A percentile compares a stretch with the other conserved stretches of the same genome.
Conservation (phyloP, 179 eudicot genomes). For the Silene coronaria region DNA sequence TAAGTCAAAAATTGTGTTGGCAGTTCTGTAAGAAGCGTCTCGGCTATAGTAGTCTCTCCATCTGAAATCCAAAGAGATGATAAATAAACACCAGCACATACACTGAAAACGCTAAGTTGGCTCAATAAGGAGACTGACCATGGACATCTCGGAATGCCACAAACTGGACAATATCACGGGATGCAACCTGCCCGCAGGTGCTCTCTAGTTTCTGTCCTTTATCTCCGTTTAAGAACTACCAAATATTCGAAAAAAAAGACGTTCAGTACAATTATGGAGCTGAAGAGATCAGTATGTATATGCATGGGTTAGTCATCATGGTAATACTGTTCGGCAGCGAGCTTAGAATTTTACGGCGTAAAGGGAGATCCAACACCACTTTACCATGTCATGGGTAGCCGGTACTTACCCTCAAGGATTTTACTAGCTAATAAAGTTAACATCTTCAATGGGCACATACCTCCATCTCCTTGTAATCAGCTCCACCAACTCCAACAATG, state of each 20-base stretch:
- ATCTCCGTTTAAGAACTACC: slow-evolving; percentile 79
- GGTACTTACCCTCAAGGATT: background rate
- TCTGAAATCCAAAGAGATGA: slow-evolving; percentile 39
- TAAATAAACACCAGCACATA: background rate
- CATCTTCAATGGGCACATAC: slow-evolving; percentile 29
- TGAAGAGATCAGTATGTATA: background rate
- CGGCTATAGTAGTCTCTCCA: slow-evolving; percentile 75
- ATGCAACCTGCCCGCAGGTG: slow-evolving; percentile 68
- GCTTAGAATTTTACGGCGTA: background rate
- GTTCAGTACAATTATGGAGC: background rate
- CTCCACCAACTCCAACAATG: slow-evolving; percentile 99
- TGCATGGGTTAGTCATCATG: background rate
- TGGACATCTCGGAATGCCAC: slow-evolving; percentile 86
- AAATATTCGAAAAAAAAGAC: background rate
- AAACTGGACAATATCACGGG: slow-evolving; percentile 95
- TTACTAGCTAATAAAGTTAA: background rate
- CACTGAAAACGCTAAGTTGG: background rate
- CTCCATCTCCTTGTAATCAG: slow-evolving; percentile 98
- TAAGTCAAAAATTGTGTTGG: slow-evolving; percentile 82
- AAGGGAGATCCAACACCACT: background rate
- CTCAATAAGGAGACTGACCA: slow-evolving; percentile 34
- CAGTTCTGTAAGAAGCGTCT: slow-evolving; percentile 81
- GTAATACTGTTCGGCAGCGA: background rate
- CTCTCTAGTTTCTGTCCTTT: slow-evolving; percentile 88
- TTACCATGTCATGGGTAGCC: background rate